These are phyloP conservation scores for Xylaria bambusicola DNA, from an alignment of 495 filamentous ascomycete genomes.

Conservation along the genomic window DNA sequence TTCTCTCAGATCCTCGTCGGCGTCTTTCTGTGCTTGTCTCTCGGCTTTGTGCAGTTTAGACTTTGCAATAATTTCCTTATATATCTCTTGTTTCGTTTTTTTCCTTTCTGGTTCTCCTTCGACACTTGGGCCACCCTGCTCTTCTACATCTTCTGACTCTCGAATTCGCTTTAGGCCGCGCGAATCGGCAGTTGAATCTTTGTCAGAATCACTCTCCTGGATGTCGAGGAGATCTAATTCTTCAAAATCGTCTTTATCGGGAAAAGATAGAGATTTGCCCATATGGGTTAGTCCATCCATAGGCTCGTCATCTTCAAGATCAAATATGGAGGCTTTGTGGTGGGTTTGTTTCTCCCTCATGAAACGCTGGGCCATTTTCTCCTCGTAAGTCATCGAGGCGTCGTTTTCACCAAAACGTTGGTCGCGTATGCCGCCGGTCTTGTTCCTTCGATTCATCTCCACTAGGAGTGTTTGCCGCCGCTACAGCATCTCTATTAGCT, in stretches of 20 bases:
- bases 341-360: slow-evolving; percentile 77
- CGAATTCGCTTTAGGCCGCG: slow-evolving; percentile 62
- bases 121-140: slow-evolving; percentile 46
- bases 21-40: slow-evolving; percentile 88
- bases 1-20: slow-evolving; percentile 88
- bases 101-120: slow-evolving; percentile 71
- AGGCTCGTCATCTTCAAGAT: slow-evolving; percentile 83
- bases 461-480: slow-evolving; percentile 76
- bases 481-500: slow-evolving; percentile 40
- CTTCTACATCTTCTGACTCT: slow-evolving; percentile 42
- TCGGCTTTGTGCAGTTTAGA: slow-evolving; percentile 94
- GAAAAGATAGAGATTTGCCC: slow-evolving; percentile 70
- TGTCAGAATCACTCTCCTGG: slow-evolving; percentile 51
- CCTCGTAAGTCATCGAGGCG: slow-evolving; percentile 88
- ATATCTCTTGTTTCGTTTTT: slow-evolving; percentile 92
- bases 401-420: slow-evolving; percentile 96
- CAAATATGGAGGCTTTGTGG: slow-evolving; percentile 76
- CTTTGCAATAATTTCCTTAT: slow-evolving; percentile 96
- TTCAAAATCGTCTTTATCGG: slow-evolving; percentile 69
- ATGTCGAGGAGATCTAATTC: slow-evolving; percentile 56
- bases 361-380: slow-evolving; percentile 88
- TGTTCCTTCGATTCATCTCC: slow-evolving; percentile 84
- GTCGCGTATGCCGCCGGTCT: slow-evolving; percentile 89
- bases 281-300: slow-evolving; percentile 78
- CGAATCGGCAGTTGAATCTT: slow-evolving; percentile 44